Evolutionary conservation across 345 rosid genomes (phyloP), one percentile per base, ranked within the genome.

Genomic region (Hypericum androsaemum): DNA sequence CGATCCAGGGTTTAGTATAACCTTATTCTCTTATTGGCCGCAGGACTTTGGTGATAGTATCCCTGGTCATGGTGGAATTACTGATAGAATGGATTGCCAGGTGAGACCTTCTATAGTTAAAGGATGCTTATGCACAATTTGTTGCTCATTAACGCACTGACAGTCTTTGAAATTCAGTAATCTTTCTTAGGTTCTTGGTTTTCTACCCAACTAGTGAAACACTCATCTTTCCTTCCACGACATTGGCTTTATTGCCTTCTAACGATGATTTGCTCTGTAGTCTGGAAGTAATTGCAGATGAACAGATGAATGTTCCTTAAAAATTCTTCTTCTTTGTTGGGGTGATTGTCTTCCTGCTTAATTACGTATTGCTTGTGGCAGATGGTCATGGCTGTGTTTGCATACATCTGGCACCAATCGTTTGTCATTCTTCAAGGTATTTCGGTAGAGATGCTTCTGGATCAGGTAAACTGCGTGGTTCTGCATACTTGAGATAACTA

Each of bases 31-130:
- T 13, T 12, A 13, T 5, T 6, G 7, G 45, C 41, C 3, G 15
- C 84, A 92, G 96, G 98, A 92, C 69, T 92, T 92, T 69, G 96
- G 98, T 53, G 98, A 92, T 70, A 92, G 98, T 59, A 92, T 92
- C 63, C 96, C 98, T n/a, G 98, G 98, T 53, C 98, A 92, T 72
- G 98, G 96, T 54, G 96, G 98, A 43, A 84, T 92, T 64, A 90
- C 98, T 0, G 96, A 87, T 66, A 70, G 96, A 75, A 87, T 87
- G 98, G 98, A 90, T 58, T 90, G 98, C 60, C 98, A 90, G 85
- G 98, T 84, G 67, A 68, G 62, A 47, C 52, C 17, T 32, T 41
- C 32, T 47, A 54, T 39, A 62, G 9, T 43, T 38, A 11, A 48
- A 53, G 9, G 48, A 13, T 22, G 32, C 32, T 32, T 12, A 8